Base-by-base conservation (phyloP, 1,284 basidiomycete species). In the Pholiota adiposa region DNA sequence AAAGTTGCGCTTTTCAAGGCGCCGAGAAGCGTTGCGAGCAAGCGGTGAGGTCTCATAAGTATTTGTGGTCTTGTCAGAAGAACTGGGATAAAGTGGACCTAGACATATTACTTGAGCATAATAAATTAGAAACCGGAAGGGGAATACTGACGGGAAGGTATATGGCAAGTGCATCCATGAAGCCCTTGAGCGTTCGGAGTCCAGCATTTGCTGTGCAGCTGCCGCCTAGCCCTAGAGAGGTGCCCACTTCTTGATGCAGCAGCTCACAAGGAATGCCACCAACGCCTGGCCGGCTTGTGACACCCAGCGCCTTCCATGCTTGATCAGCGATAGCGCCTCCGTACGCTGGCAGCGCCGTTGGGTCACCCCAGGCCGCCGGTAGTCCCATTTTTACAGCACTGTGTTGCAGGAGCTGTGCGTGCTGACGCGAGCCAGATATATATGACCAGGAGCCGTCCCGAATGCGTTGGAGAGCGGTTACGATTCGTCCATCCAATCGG, bases 241-340 rank as follows among this genome's bases (percentile, higher is more conserved):
- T 68, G 21, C 81, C 81, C 23, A 85, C 73, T 19, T 76, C 71
- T 3, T 83, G 84, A 65, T 93, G 90, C 0, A 92, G 82, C 2
- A 91, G 66, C 66, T 91, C 86, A 66, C 90, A 93, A 2, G 90
- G 90, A 8, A 92, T 64, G 1, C 90, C 90, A 4, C 88, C 90
- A 3, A 88, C 67, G 9, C 82, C 80, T 4, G 68, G 46, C 54
- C 90, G 72, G 23, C 76, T 80, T 3, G 66, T 69, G 1, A 91
- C 79, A 0, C 82, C 83, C 7, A 92, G 67, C 11, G 62, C 61
- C 52, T 80, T 77, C 90, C 89, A 92, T 2, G 69, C 68, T 2
- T 71, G 69, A 59, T 79, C 74, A 2, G 88, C 86, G 2, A 67
- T 19, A 14, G 70, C 54, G 6, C 87, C 86, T 2, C 89, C 89